phyloP scores from a whole-genome alignment of 352 stramenopile species.

The Halophytophthora polymorphica region DNA sequence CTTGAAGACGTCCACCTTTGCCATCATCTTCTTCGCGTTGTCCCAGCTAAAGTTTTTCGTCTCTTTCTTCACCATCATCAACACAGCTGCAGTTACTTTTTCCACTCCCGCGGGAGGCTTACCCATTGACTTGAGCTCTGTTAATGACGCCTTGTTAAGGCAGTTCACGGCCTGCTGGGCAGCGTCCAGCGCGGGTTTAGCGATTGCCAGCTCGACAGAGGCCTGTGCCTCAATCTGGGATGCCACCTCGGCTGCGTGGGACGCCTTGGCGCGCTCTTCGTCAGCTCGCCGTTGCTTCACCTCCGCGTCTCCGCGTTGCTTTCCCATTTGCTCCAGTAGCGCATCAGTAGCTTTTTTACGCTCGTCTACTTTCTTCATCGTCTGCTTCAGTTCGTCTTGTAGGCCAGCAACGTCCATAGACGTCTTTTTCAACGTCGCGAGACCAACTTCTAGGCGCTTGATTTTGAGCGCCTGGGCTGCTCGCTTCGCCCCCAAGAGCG shows the following conservation, averaged over 20 bases:
- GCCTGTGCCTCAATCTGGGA: conserved; percentile 69
- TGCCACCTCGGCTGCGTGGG: conserved; percentile 62
- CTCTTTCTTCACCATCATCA: conserved; percentile 93
- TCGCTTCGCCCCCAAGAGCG: conserved; percentile 62
- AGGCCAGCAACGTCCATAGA: conserved; percentile 73
- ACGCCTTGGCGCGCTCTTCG: conserved; percentile 72
- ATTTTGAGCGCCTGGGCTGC: conserved; percentile 57
- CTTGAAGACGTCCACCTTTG: conserved; percentile 92
- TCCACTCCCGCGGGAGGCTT: conserved; percentile 87
- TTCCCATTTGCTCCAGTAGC: conserved; percentile 88
- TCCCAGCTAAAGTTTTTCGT: conserved; percentile 94
- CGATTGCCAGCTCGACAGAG: conserved; percentile 64
- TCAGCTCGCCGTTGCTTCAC: conserved; percentile 81
- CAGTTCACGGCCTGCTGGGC: conserved; percentile 87
- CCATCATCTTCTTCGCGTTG: conserved; percentile 96
- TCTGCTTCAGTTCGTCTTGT: conserved; percentile 82
- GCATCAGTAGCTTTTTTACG: conserved; percentile 86
- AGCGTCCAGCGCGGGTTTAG: conserved; percentile 80
- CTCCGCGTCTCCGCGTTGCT: conserved; percentile 87
- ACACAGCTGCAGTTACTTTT: conserved; percentile 86
- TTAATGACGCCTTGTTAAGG: conserved; percentile 87
- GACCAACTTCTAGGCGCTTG: conserved; percentile 77
- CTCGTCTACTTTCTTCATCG: conserved; percentile 90
- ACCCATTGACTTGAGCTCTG: conserved; percentile 86
- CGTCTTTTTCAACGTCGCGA: conserved; percentile 84